Base-by-base conservation (phyloP, 129 eudicot species). In the Saposhnikovia divaricata region DNA sequence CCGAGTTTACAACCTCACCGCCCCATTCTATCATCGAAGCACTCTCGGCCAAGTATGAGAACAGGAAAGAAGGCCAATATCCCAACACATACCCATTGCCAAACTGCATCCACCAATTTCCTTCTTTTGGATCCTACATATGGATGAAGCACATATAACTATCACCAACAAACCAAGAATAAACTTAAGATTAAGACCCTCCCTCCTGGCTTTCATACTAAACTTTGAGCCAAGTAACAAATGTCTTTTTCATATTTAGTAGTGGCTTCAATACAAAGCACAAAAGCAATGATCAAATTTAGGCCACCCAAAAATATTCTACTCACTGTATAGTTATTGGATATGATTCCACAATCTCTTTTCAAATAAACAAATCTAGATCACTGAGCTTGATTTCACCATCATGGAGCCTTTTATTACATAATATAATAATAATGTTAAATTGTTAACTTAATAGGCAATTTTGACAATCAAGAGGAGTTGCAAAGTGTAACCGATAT, bases 1-100 rank as follows among this genome's bases (percentile, higher is more conserved):
- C 90, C 3, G 98, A 90, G 42, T 92, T 90, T 38, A 90, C 96
- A 31, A 93, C 91, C 68, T 93, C 98, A 1, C 98, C 98, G 14
- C 98, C 98, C 98, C 98, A 93, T 75, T 93, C 96, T 9, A 93
- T 89, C 98, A 92, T 92, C 10, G 97, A 90, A 10, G 98, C 98
- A 79, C 93, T 90, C 27, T 90, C 96, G 0, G 93, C 91, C 38
- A 93, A 78, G 78, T 90, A 88, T 13, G 98, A 90, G 78, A 93
- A 90, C 73, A 93, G 80, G 90, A 90, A 90, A 0, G 98, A 86
- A 10, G 97, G 97, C 97, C 97, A 92, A 69, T 92, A 92, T 15
- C 97, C 97, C 44, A 92, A 77, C 18, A 92, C 97, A 6, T 92
- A 90, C 27, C 86, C 97, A 45, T 86, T 88, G 11, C 97, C 96